These are phyloP conservation scores for Pseudogymnoascus sp. DNA, from an alignment of 2,329 filamentous ascomycete species.

Conservation along the genomic window DNA sequence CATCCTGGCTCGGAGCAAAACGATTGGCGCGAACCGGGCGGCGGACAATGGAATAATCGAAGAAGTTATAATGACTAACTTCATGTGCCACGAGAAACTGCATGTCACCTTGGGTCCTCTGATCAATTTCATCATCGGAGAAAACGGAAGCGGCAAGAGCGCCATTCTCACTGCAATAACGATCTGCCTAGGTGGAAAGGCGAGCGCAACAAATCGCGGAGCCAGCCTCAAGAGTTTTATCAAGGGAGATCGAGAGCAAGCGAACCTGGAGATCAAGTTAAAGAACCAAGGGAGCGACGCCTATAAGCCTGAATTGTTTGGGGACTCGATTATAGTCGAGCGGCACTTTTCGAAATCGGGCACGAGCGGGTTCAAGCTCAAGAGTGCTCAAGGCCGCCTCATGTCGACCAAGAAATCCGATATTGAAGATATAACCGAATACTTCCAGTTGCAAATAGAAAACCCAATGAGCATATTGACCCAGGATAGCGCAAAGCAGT, in stretches of 20 bases:
- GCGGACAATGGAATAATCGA: slow-evolving; percentile 83
- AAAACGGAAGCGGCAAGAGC: slow-evolving; percentile 97
- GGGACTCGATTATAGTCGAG: slow-evolving; percentile 81
- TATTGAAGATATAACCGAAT: slow-evolving; percentile 87
- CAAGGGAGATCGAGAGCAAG: slow-evolving; percentile 75
- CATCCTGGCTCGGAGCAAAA: slow-evolving; percentile 38
- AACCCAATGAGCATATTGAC: slow-evolving; percentile 94
- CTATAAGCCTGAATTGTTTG: slow-evolving; percentile 75
- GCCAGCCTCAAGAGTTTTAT: slow-evolving; percentile 84
- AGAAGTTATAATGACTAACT: slow-evolving; percentile 78
- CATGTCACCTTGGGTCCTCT: slow-evolving; percentile 80
- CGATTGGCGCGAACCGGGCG: slow-evolving; percentile 58
- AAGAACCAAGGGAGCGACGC: slow-evolving; percentile 84
- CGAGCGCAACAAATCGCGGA: slow-evolving; percentile 84
- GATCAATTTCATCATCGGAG: slow-evolving; percentile 96
- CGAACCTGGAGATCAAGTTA: slow-evolving; percentile 70
- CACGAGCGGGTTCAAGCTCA: slow-evolving; percentile 77
- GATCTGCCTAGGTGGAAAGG: slow-evolving; percentile 89
- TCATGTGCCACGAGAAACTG: slow-evolving; percentile 88
- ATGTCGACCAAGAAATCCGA: slow-evolving; percentile 79
- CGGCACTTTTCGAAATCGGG: slow-evolving; percentile 72
- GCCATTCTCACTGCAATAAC: slow-evolving; percentile 89
- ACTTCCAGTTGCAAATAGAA: slow-evolving; percentile 87
- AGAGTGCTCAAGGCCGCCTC: slow-evolving; percentile 57
- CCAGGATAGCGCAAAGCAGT: slow-evolving; percentile 89